Base-by-base conservation (phyloP, 176 grass and related monocot species). In the Cenchrus americanus region DNA sequence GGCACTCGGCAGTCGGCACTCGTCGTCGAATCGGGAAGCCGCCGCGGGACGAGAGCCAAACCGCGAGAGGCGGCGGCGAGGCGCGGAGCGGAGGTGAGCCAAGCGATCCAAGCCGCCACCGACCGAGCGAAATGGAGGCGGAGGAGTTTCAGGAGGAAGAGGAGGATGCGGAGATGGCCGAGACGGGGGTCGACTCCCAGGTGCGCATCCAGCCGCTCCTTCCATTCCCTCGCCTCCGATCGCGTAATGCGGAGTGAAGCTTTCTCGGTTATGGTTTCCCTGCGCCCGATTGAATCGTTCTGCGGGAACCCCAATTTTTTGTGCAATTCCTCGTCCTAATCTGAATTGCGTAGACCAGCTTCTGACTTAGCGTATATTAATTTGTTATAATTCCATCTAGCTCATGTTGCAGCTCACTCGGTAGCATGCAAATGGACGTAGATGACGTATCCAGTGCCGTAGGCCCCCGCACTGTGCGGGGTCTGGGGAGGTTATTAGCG, bases 151-250 rank as follows among this genome's bases (percentile, higher is more conserved):
- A 17, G 12, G 55, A 73, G 40, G 71, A 55, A 34, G 78, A 89
- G 34, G 78, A 83, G 6, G 91, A 77, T 14, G 87, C 88, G 79
- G 89, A 89, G 75, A 72, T 94, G 40, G 71, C 78, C 15, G 88
- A 91, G 54, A 94, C 76, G 58, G 92, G 74, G 77, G 69, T 71
- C 75, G 86, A 94, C 73, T 89, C 89, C 41, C 92, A 94, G 89
- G 92, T 91, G n/a, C 71, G 65, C 83, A 63, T 80, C 66, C 58
- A 63, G 66, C 60, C 57, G 17, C 44, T 40, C 47, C 27, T 64
- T 62, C 23, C 11, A 73, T 12, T 48, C 55, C 48, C 23, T 37
- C 55, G 57, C 73, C 66, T 75, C n/a, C 55, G 10, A 54, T 70
- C 46, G 54, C 73, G 13, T 53, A 51, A n/a, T 51, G 5, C 15